phyloP scores from a whole-genome alignment of 768 basidiomycete species.

The Glaciozyma antarctica region DNA sequence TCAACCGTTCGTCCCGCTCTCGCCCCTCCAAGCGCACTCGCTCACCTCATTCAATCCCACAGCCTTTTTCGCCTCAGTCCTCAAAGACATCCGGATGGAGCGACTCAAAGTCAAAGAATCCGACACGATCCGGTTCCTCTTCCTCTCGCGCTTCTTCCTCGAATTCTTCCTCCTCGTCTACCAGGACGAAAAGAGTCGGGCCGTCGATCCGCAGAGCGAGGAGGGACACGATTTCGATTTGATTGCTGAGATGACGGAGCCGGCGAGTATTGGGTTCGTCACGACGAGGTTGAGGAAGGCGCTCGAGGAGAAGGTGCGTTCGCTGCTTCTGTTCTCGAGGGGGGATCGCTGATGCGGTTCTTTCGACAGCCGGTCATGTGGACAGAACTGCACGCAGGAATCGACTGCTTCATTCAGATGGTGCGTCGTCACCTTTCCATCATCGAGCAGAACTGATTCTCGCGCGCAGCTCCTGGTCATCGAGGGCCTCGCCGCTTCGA shows the following conservation, averaged over 20 bases:
- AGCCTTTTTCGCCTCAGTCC: slow-evolving; percentile 76
- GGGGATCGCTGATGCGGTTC: neutral
- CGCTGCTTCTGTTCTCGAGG: neutral
- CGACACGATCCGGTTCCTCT: slow-evolving; percentile 80
- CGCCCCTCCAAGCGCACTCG: neutral
- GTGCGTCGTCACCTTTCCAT: slow-evolving; percentile 33
- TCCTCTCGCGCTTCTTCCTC: slow-evolving; percentile 80
- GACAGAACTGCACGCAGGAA: slow-evolving; percentile 87
- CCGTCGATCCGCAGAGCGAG: slow-evolving; percentile 29
- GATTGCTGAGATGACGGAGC: slow-evolving; percentile 75
- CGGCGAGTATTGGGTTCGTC: slow-evolving; percentile 82
- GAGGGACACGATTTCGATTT: slow-evolving; percentile 40
- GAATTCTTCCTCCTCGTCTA: slow-evolving; percentile 64
- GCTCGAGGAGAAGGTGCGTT: slow-evolving; percentile 75
- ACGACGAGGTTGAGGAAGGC: slow-evolving; percentile 77
- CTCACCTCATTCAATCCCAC: neutral
- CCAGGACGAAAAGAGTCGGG: slow-evolving; percentile 45
- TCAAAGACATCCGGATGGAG: slow-evolving; percentile 90
- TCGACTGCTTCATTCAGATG: slow-evolving; percentile 87
- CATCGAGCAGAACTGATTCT: neutral
- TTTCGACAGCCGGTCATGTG: slow-evolving; percentile 72
- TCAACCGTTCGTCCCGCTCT: slow-evolving; percentile 60
- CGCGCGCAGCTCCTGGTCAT: slow-evolving; percentile 58
- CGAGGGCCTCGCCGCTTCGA: slow-evolving; percentile 61
- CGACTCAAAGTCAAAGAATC: slow-evolving; percentile 87